phyloP scores from a whole-genome alignment of 169 alveolate genomes.

The Ichthyophthirius multifiliis region DNA sequence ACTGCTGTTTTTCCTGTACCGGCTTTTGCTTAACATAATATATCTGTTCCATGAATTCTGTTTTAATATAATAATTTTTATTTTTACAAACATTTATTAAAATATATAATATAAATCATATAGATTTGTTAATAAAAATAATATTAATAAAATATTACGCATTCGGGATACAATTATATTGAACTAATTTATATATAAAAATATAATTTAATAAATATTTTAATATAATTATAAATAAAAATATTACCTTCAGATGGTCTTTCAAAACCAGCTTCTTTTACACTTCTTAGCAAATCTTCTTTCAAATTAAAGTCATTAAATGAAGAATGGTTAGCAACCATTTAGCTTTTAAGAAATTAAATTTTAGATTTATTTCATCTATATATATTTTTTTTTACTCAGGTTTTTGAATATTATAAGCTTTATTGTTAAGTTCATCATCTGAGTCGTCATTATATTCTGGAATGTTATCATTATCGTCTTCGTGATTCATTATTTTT shows the following conservation, averaged over 20 bases:
- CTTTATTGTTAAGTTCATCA: no score
- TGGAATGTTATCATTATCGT: no score
- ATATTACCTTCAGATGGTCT: slow-evolving; percentile 93
- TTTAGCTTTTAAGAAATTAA: no score
- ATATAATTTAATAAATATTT: neutral
- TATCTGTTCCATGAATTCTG: slow-evolving; percentile 91
- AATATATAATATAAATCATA: no score
- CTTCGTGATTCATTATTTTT: no score
- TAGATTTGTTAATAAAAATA: no score
- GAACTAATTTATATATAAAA: neutral
- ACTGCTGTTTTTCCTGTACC: slow-evolving; percentile 99
- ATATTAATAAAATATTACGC: neutral
- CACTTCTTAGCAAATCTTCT: slow-evolving; percentile 96
- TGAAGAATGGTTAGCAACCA: slow-evolving; percentile 79
- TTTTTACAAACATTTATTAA: neutral
- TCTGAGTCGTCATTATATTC: no score
- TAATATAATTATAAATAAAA: neutral
- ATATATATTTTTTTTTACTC: no score
- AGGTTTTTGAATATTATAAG: no score
- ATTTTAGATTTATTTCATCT: no score
- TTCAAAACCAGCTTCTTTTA: slow-evolving; percentile 98
- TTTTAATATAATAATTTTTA: slow-evolving; percentile 5
- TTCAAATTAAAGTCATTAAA: slow-evolving; percentile 96
- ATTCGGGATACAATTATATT: slow-evolving; percentile 4
- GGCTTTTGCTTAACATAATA: slow-evolving; percentile 99